Conservation (phyloP, 768 basidiomycete genomes). For the Stropharia rugosoannulata region DNA sequence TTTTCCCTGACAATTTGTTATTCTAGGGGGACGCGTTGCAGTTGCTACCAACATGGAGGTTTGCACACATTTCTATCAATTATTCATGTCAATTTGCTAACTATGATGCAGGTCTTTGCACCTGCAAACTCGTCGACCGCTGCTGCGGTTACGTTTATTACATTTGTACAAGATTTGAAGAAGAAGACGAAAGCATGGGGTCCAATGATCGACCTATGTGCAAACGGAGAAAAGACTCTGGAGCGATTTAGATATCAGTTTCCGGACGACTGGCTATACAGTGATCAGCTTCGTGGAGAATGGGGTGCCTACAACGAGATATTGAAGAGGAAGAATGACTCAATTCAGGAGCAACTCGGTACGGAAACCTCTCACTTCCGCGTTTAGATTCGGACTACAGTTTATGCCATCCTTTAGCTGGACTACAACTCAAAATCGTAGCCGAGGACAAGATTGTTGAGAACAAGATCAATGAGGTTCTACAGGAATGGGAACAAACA, state of each 20-base stretch:
- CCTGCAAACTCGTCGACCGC: slow-evolving; percentile 91
- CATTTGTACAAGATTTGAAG: slow-evolving; percentile 98
- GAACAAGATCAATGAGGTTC: slow-evolving; percentile 89
- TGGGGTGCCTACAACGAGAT: slow-evolving; percentile 99
- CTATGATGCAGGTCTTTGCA: slow-evolving; percentile 52
- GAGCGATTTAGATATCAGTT: slow-evolving; percentile 98
- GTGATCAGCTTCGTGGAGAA: slow-evolving; percentile 95
- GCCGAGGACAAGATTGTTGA: slow-evolving; percentile 98
- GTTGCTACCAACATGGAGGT: slow-evolving; percentile 43
- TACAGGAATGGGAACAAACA: slow-evolving; percentile 92
- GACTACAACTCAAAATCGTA: slow-evolving; percentile 98
- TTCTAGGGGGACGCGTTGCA: slow-evolving; percentile 35
- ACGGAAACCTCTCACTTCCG: slow-evolving; percentile 22
- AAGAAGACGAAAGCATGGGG: slow-evolving; percentile 96
- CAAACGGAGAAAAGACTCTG: slow-evolving; percentile 93
- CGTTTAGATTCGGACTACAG: neutral
- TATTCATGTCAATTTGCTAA: slow-evolving; percentile 9
- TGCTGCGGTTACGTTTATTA: slow-evolving; percentile 98
- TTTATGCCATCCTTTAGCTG: slow-evolving; percentile 49
- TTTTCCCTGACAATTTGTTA: slow-evolving; percentile 19
- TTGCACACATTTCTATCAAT: slow-evolving; percentile 9
- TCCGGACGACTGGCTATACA: slow-evolving; percentile 96
- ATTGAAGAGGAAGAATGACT: slow-evolving; percentile 95
- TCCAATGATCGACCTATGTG: slow-evolving; percentile 93
- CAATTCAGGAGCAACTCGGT: slow-evolving; percentile 98